A percentile compares a stretch with the other conserved stretches of the same genome.
Evolutionary conservation across 176 grass and related monocot genomes (phyloP).

Genomic region (Cenchrus fungigraminus): DNA sequence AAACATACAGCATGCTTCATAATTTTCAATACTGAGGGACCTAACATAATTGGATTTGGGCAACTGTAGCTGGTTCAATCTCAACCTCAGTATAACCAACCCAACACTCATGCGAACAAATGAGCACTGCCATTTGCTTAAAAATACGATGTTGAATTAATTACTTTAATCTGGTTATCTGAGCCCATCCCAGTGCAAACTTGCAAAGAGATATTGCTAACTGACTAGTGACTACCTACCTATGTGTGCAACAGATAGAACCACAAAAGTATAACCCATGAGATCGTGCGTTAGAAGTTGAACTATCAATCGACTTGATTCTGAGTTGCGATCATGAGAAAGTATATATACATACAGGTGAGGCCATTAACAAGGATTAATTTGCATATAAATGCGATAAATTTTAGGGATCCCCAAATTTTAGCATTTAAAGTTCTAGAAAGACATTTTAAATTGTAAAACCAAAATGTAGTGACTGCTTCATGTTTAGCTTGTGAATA

Average conservation of each 20-base stretch:
- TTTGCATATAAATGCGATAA: not conserved
- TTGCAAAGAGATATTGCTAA: not conserved
- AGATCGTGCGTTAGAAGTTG: not conserved
- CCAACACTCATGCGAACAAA: not conserved
- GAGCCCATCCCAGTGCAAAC: not conserved
- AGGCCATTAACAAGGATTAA: not conserved
- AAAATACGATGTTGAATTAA: not conserved
- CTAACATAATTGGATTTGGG: not conserved
- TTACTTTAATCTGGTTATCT: not conserved
- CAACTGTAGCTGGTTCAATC: not conserved
- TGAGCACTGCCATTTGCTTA: not conserved
- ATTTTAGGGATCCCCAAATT: not conserved
- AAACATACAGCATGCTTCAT: not conserved
- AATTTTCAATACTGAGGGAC: not conserved
- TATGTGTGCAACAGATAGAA: not conserved
- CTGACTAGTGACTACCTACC: not conserved
- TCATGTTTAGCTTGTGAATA: not conserved
- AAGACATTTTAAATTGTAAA: not conserved
- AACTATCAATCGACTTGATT: not conserved
- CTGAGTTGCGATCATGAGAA: not conserved
- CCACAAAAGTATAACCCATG: not conserved
- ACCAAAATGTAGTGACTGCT: not conserved
- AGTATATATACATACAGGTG: not conserved
- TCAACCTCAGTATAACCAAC: not conserved
- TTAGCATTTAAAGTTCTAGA: not conserved